Evolutionary conservation across 257 asterid genomes (phyloP), one percentile per base, ranked within the genome.

Genomic region (Lithospermum erythrorhizon): DNA sequence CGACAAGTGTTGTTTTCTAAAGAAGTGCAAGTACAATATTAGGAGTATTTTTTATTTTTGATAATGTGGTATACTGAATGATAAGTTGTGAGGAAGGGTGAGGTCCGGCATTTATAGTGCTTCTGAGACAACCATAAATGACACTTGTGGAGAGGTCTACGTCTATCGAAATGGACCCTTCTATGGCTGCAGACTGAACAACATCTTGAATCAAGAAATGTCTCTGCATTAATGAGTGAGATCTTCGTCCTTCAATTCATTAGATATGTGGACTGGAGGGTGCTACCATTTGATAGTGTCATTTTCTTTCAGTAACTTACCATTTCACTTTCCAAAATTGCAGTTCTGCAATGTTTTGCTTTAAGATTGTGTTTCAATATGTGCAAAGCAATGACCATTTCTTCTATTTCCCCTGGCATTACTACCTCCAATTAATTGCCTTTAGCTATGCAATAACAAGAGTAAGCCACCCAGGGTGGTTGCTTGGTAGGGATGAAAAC

Each of bases 161-260:
- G 22, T 3, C 3, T 2, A 6, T 6, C 6, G 21, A 17, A 22
- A 52, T 18, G 55, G 55, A 52, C 55, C 22, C n/a, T 18, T 49
- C 54, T 27, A 27, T 27, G 6, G 21, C 55, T 52, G 55, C 55
- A 52, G 55, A 53, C 57, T 53, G 57, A 53, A 53, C 57, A 14
- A 53, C 21, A 53, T 53, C 57, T 53, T 53, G 3, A 53, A 53
- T 8, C 57, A n/a, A 53, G 23, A 52, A 18, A 9, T 20, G 27
- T 53, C 16, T 53, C 57, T 53, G 57, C 13, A 21, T 53, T 53
- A n/a, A 9, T 52, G 56, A 19, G 7, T 2, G 11, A 35, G 45
- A 35, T 13, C 14, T 35, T 35, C 45, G 45, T 35, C 45, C 45
- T 35, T 35, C 14, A 6, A 6, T 5, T 7, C 45, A 35, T 35